Evolutionary conservation across 352 stramenopile species (phyloP).

Genomic region (Phytophthora cajani): DNA sequence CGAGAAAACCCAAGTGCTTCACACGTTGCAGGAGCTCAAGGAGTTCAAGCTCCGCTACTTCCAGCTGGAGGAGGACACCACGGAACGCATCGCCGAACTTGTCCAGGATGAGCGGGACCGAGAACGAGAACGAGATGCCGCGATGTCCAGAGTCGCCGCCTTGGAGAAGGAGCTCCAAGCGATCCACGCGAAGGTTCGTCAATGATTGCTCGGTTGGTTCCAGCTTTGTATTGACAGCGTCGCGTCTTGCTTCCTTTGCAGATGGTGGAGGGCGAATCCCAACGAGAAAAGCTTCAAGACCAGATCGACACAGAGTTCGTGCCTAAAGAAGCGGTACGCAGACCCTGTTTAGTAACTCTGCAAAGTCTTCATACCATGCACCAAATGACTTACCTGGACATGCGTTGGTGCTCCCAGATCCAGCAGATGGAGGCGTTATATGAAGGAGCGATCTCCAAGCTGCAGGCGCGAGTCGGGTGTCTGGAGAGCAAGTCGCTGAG

Average conservation of each 20-base stretch:
- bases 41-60: slow-evolving; percentile 78
- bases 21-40: slow-evolving; percentile 69
- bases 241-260: slow-evolving; percentile 17
- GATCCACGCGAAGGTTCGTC: slow-evolving; percentile 45
- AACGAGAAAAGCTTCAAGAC: slow-evolving; percentile 44
- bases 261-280: slow-evolving; percentile 39
- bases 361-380: neutral
- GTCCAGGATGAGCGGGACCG: slow-evolving; percentile 63
- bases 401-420: slow-evolving; percentile 40
- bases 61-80: slow-evolving; percentile 64
- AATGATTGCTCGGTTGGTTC: neutral
- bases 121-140: slow-evolving; percentile 46
- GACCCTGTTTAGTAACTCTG: neutral
- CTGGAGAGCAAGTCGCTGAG: slow-evolving; percentile 54
- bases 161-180: slow-evolving; percentile 44
- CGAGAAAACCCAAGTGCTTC: slow-evolving; percentile 66
- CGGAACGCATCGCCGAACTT: slow-evolving; percentile 69
- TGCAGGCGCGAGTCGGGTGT: slow-evolving; percentile 66
- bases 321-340: slow-evolving; percentile 55
- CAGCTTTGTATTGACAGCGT: neutral
- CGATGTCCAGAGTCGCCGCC: slow-evolving; percentile 10
- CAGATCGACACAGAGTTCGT: slow-evolving; percentile 65
- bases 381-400: slow-evolving; percentile 1
- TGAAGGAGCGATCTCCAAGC: slow-evolving; percentile 72
- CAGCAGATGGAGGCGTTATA: slow-evolving; percentile 80